phyloP scores from a whole-genome alignment of 345 rosid species.

The Corchorus olitorius region DNA sequence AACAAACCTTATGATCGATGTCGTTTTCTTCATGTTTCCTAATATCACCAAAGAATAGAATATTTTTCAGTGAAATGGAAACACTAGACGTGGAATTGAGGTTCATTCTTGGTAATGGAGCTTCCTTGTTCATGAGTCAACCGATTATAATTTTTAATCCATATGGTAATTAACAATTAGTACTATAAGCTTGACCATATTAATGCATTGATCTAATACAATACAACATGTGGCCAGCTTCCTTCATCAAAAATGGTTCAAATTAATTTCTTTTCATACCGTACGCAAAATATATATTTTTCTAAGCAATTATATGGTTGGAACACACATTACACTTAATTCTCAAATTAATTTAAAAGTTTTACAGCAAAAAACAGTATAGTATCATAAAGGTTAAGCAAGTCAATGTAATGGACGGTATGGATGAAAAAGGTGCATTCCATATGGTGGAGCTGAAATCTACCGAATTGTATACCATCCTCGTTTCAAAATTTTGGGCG shows the following conservation, averaged over 20 bases:
- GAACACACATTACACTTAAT: background rate
- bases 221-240: background rate
- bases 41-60: background rate
- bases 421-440: too few species aligned
- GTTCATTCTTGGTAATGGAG: slow-evolving; percentile 21
- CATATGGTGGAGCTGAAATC: too few species aligned
- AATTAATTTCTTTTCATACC: background rate
- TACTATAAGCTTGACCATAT: background rate
- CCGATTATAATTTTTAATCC: background rate
- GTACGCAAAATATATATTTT: background rate
- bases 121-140: background rate
- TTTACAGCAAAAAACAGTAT: background rate
- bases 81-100: slow-evolving; percentile 25
- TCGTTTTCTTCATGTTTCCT: slow-evolving; percentile 19
- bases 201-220: slow-evolving; percentile 3
- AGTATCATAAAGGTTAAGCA: too few species aligned
- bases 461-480: too few species aligned
- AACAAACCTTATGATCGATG: slow-evolving; percentile 21
- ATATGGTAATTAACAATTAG: background rate
- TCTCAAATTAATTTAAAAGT: background rate
- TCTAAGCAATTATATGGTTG: background rate
- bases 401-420: too few species aligned
- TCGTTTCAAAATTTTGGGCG: too few species aligned
- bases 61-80: background rate
- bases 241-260: slow-evolving; percentile 1